These are phyloP conservation scores for Flueggea neowawraea DNA, from an alignment of 441 rosid species.

Conservation along the genomic window DNA sequence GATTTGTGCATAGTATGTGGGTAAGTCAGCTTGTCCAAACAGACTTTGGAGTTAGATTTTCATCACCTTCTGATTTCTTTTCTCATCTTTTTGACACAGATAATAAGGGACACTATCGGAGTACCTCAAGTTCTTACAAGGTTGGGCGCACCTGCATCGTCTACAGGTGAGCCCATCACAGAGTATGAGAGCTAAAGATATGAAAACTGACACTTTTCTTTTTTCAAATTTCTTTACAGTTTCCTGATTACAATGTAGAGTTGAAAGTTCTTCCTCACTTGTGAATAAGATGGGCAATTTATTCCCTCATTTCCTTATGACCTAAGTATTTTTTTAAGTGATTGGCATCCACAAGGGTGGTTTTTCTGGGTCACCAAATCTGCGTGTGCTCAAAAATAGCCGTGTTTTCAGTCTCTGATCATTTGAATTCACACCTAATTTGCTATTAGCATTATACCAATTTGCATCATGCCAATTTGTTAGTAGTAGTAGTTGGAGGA, in stretches of 20 bases:
- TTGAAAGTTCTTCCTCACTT: not conserved
- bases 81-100: slow-evolving; percentile 39
- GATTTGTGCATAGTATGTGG: too few species aligned
- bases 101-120: slow-evolving; percentile 71
- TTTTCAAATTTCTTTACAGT: not conserved
- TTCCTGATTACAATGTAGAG: slow-evolving; percentile 1
- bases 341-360: too few species aligned
- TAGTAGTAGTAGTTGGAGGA: too few species aligned
- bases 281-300: too few species aligned
- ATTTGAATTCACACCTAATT: too few species aligned
- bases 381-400: too few species aligned
- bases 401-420: too few species aligned
- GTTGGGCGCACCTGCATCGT: slow-evolving; percentile 49
- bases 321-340: not conserved
- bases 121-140: slow-evolving; percentile 85
- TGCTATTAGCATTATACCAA: too few species aligned
- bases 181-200: slow-evolving; percentile 63
- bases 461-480: too few species aligned
- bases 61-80: not conserved
- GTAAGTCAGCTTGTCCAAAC: too few species aligned
- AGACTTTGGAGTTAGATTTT: too few species aligned
- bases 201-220: not conserved
- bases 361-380: too few species aligned
- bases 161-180: slow-evolving; percentile 29
- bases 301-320: not conserved